Base-by-base conservation (phyloP, 441 rosid genomes). In the Pelargonium myrrhifolium region DNA sequence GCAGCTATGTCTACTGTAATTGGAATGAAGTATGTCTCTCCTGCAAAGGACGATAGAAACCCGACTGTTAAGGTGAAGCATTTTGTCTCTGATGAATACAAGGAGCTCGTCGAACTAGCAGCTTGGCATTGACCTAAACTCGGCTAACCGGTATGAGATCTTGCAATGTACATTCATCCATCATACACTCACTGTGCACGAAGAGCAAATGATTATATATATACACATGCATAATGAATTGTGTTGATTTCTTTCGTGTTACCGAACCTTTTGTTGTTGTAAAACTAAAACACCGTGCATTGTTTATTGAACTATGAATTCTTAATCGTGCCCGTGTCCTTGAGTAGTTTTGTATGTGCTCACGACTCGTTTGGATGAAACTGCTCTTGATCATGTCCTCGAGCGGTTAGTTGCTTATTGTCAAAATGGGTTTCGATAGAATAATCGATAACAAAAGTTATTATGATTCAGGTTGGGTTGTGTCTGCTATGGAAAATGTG, bases 11-110 rank as follows among this genome's bases (percentile, higher is more conserved):
- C 89, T 12, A 85, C 95, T 2, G 83, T 89, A 35, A 87, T 89
- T 17, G 95, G 95, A 43, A 79, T 89, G 71, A 91, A 91, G 78
- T 88, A 80, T 18, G 87, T 68, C 66, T 85, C 97, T 53, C 95
- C 97, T 4, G 85, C 70, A 20, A 81, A 81, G 55, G 73, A 68
- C 24, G 68, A 75, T 2, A 70, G 73, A 37, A 67, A 66, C 45
- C 74, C 77, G 4, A 3, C 55, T 2, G 20, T 83, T 66, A 91
- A 85, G 79, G 99, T 94, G 82, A 87, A 88, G 83, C 92, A 97
- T 12, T 89, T 78, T 4, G 92, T 94, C 65, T 76, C 92, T 1
- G 85, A 86, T 45, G 72, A 82, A 3, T 88, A 84, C 84, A 80
- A 82, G 71, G 76, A 83, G 22, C 78, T 91, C 18, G 76, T 94